phyloP scores from a whole-genome alignment of 2,329 filamentous ascomycete species.

The Diaporthe amygdali region DNA sequence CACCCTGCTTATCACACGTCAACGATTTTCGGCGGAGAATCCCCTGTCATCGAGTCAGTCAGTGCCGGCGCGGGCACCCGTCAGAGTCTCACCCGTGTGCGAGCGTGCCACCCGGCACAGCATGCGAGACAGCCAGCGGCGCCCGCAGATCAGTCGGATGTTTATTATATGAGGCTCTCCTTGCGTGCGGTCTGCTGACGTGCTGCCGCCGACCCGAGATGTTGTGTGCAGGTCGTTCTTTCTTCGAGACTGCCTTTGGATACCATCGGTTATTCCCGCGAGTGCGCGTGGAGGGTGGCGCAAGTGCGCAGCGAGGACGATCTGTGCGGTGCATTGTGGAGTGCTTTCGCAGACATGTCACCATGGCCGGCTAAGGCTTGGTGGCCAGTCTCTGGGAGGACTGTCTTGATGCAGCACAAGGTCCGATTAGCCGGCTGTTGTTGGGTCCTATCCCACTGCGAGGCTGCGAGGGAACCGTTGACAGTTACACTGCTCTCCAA shows the following conservation, averaged over 20 bases:
- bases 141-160: neutral
- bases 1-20: neutral
- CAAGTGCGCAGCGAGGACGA: neutral
- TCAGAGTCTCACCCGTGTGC: slow-evolving; percentile 17
- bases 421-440: neutral
- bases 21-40: neutral
- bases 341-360: neutral
- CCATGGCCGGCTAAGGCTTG: neutral
- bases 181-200: neutral
- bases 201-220: neutral
- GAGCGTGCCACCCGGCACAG: neutral
- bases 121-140: neutral
- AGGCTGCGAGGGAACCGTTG: neutral
- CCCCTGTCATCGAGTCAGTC: neutral
- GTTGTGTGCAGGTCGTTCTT: neutral
- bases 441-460: neutral
- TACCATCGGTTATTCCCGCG: neutral
- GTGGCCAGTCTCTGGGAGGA: neutral
- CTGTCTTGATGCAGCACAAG: neutral
- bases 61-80: slow-evolving; percentile 17
- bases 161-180: neutral
- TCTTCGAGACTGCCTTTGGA: neutral
- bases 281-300: neutral
- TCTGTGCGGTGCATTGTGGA: neutral
- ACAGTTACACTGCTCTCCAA: neutral